phyloP scores from a whole-genome alignment of 2,329 filamentous ascomycete species.

The Colletotrichum phormii region DNA sequence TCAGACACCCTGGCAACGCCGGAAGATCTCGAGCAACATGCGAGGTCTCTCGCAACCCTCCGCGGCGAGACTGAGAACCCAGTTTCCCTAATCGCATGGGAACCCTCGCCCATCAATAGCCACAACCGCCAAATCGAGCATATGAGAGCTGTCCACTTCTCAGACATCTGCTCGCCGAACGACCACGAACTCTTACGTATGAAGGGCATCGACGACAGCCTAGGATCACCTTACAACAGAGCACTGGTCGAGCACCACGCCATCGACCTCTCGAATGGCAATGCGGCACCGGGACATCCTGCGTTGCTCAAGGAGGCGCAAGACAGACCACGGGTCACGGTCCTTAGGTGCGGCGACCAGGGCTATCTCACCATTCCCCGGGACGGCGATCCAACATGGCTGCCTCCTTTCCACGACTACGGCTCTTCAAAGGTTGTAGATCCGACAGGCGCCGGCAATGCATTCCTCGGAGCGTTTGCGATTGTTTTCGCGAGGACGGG shows the following conservation, averaged over 20 bases:
- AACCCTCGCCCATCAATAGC: slow-evolving; percentile 18
- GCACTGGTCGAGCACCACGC: neutral
- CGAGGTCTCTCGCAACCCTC: neutral
- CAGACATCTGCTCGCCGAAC: neutral
- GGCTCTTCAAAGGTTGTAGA: neutral
- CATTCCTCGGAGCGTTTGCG: slow-evolving; percentile 20
- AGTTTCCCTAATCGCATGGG: neutral
- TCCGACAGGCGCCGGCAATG: slow-evolving; percentile 11
- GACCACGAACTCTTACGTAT: slow-evolving; percentile 1
- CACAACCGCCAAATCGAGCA: neutral
- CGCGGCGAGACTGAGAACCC: neutral
- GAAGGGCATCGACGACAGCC: neutral
- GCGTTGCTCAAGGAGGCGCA: fast-evolving
- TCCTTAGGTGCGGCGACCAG: slow-evolving; percentile 12
- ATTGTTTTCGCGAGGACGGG: neutral
- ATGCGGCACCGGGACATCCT: neutral
- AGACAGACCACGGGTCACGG: neutral
- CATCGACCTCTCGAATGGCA: neutral
- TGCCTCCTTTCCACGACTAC: slow-evolving; percentile 17
- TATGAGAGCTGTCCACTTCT: neutral
- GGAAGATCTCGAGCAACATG: neutral
- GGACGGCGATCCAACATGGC: neutral
- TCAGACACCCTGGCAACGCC: neutral
- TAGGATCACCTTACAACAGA: neutral
- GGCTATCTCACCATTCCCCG: slow-evolving; percentile 2